Conservation (phyloP, 345 rosid species). For the Eutrema japonicum region DNA sequence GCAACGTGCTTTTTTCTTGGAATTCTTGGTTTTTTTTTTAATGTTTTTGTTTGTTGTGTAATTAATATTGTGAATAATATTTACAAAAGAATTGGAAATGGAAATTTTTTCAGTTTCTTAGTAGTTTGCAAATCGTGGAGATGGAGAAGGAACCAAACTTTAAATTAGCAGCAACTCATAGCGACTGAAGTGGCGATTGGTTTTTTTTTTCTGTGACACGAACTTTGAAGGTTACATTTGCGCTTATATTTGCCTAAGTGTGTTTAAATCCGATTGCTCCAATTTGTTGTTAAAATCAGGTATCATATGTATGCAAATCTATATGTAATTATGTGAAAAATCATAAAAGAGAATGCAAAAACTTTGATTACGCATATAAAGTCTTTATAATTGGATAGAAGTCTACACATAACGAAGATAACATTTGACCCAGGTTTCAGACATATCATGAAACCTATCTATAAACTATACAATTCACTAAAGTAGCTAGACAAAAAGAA, state of each 20-base stretch:
- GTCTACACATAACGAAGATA: too few relatives aligned
- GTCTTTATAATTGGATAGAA: too few relatives aligned
- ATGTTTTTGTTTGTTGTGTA: background rate
- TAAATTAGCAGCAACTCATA: background rate
- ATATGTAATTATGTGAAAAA: too few relatives aligned
- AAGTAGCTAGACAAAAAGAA: background rate
- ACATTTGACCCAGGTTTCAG: too few relatives aligned
- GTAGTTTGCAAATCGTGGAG: background rate
- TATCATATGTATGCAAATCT: too few relatives aligned
- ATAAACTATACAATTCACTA: too few relatives aligned
- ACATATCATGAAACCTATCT: too few relatives aligned
- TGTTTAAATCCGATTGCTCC: background rate
- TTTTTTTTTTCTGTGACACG: background rate
- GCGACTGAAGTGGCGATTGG: too few relatives aligned
- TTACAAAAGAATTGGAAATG: background rate
- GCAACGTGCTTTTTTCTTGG: conserved; percentile 31
- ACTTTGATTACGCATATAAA: too few relatives aligned
- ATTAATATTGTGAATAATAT: background rate
- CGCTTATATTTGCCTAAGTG: background rate
- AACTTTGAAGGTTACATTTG: conserved; percentile 2
- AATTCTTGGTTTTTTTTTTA: background rate
- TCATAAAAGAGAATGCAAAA: too few relatives aligned
- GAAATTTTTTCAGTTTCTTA: background rate
- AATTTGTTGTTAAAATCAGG: background rate
- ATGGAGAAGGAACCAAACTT: background rate